Percentiles rank a stretch among this genome's conserved stretches.
phyloP scores from a whole-genome alignment of 768 basidiomycete genomes.

The Suillus placidus region DNA sequence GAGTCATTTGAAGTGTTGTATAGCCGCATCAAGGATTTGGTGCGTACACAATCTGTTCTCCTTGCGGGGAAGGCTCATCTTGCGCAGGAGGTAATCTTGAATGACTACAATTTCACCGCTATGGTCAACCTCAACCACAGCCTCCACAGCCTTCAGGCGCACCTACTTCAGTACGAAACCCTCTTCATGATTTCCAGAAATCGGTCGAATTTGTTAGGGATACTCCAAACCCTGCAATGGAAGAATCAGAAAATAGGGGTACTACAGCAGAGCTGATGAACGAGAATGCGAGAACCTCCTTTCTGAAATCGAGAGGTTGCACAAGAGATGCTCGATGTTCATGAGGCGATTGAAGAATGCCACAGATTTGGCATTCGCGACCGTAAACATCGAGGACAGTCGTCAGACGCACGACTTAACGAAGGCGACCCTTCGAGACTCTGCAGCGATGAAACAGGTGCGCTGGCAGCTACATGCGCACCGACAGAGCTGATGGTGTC shows the following conservation, averaged over 20 bases:
- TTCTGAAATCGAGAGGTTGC: conserved; percentile 46
- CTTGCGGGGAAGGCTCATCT: neutral
- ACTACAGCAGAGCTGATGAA: conserved; percentile 8
- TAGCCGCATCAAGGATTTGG: conserved; percentile 48
- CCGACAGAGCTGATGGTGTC: neutral
- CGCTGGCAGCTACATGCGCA: conserved; percentile 5
- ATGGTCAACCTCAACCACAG: conserved; percentile 51
- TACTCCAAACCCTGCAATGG: conserved; percentile 47
- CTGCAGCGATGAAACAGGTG: conserved; percentile 41
- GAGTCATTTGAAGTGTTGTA: conserved; percentile 51
- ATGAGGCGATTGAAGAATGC: conserved; percentile 36
- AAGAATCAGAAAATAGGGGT: conserved; percentile 15
- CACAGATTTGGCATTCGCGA: conserved; percentile 51
- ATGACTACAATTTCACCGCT: conserved; percentile 44
- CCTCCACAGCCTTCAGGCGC: conserved; percentile 53
- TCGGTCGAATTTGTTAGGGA: conserved; percentile 45
- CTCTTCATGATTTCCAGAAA: conserved; percentile 52
- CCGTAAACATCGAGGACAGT: conserved; percentile 62
- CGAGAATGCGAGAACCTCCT: conserved; percentile 33
- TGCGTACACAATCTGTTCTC: conserved; percentile 31
- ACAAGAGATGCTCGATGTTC: conserved; percentile 30
- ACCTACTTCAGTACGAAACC: conserved; percentile 51
- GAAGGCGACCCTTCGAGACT: conserved; percentile 44
- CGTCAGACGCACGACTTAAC: conserved; percentile 48
- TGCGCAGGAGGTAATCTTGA: conserved; percentile 20